Base-by-base conservation (phyloP, 805 yeast genomes). In the Lipomyces yamadae region DNA sequence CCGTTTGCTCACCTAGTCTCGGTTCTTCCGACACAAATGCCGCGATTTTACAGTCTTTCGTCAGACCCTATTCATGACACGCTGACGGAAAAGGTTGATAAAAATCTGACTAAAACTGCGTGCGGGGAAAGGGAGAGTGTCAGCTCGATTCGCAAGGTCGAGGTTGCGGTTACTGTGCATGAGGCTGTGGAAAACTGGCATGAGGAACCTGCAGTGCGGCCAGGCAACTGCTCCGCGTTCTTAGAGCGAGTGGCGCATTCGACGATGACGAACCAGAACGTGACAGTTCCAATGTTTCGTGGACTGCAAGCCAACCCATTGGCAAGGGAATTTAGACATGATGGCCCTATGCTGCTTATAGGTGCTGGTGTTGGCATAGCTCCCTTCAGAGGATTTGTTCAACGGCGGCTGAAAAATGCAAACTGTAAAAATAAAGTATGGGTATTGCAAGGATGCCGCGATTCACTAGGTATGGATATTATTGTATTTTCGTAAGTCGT, bases 1-100 rank as follows among this genome's bases (percentile, higher is more conserved):
- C 96, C 97, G 0, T 73, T 89, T 61, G 86, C 84, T 60, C 85
- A 86, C 72, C 73, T 89, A 13, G 79, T 89, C 53, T 93, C 90
- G 69, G 78, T 88, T 35, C 81, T 91, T 68, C 97, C 97, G 8
- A 72, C 80, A 1, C 84, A 92, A 60, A 88, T 86, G 75, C 96
- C 96, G 15, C 78, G 97, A 63, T 78, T 87, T 60, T 91, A 89
- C 75, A 88, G 91, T 68, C 88, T 91, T 55, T 90, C 96, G 0
- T 88, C 93, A 2, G 76, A 77, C 42, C 86, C 87, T 0, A 74
- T 65, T 2, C 58, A 58, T 18, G 62, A 78, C 88, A 33, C 45
- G 53, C 18, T 70, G 66, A n/a, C 55, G 24, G 56, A 42, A 10
- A 42, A 42, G 3, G n/a, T 18, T 5, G 48, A 42, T 18, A 18